Evolutionary conservation across 805 yeast genomes (phyloP).

Genomic region (Candida argentea): DNA sequence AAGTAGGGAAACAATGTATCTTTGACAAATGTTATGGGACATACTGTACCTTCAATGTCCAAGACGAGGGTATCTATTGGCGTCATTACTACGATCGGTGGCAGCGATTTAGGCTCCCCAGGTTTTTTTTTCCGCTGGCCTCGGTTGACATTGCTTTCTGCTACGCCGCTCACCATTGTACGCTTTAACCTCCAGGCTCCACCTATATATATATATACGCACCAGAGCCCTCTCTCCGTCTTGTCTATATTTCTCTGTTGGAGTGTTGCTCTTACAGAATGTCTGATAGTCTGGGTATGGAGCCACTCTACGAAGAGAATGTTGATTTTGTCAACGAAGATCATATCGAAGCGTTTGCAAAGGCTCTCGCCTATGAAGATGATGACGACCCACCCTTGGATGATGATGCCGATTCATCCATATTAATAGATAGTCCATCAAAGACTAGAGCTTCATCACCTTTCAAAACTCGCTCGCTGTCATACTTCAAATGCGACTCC

Average conservation of each 20-base stretch:
- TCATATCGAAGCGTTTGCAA: constrained; percentile 30
- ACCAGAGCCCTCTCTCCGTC: too few species aligned
- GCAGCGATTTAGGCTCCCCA: too few species aligned
- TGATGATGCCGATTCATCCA: constrained; percentile 1
- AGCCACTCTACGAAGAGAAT: constrained; percentile 9
- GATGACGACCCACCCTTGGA: constrained; percentile 10
- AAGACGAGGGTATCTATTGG: constrained; percentile 32
- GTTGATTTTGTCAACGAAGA: constrained; percentile 22
- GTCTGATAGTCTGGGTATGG: too few species aligned
- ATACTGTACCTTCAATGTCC: constrained; percentile 89
- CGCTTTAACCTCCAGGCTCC: too few species aligned
- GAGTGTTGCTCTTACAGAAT: too few species aligned
- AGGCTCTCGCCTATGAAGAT: constrained; percentile 29
- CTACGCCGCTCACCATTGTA: too few species aligned
- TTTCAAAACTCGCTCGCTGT: neutral
- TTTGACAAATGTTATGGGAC: constrained; percentile 84
- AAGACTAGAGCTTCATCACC: neutral
- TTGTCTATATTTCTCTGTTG: too few species aligned
- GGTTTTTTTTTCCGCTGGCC: too few species aligned
- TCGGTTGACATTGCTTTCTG: too few species aligned
- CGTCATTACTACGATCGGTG: too few species aligned
- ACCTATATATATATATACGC: too few species aligned
- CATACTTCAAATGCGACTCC: too few species aligned
- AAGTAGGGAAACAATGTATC: constrained; percentile 74
- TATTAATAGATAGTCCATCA: neutral